Percentiles rank a stretch among this genome's conserved stretches.
phyloP scores from a whole-genome alignment of 495 filamentous ascomycete species.

The Neurospora sp. region DNA sequence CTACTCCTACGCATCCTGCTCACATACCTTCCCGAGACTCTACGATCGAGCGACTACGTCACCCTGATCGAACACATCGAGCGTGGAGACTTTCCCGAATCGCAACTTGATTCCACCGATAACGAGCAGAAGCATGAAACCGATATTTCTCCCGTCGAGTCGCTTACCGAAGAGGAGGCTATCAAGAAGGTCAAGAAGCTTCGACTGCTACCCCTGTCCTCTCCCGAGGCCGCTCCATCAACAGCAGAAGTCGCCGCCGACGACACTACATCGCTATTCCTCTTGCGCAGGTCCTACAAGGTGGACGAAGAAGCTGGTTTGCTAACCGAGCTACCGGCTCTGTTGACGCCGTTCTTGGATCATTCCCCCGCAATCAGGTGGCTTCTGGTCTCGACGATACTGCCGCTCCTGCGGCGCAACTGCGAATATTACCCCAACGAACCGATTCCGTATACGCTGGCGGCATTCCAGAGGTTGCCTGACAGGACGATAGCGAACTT shows the following conservation, averaged over 20 bases:
- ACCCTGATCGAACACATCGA: constrained; percentile 48
- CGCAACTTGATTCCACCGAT: background rate
- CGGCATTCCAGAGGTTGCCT: constrained; percentile 51
- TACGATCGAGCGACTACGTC: constrained; percentile 54
- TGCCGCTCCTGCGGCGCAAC: constrained; percentile 72
- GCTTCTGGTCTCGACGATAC: constrained; percentile 68
- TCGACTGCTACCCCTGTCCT: constrained; percentile 51
- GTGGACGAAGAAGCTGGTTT: constrained; percentile 75
- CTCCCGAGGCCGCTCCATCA: constrained; percentile 30
- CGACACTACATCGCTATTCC: constrained; percentile 56
- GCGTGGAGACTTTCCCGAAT: constrained; percentile 26
- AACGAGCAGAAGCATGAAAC: constrained; percentile 22
- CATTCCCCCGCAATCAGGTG: constrained; percentile 54
- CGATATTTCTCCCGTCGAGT: constrained; percentile 50
- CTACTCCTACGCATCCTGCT: constrained; percentile 71
- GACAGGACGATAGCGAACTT: constrained; percentile 53
- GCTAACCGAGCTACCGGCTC: constrained; percentile 57
- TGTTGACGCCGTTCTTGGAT: constrained; percentile 66
- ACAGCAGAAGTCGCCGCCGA: constrained; percentile 24
- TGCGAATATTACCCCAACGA: constrained; percentile 70
- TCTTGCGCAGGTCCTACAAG: constrained; percentile 62
- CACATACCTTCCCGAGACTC: constrained; percentile 73
- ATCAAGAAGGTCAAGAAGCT: constrained; percentile 61
- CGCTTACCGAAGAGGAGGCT: constrained; percentile 54
- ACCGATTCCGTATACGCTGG: constrained; percentile 44